Base-by-base conservation (phyloP, 129 eudicot species). In the Flaveria ramosissima region DNA sequence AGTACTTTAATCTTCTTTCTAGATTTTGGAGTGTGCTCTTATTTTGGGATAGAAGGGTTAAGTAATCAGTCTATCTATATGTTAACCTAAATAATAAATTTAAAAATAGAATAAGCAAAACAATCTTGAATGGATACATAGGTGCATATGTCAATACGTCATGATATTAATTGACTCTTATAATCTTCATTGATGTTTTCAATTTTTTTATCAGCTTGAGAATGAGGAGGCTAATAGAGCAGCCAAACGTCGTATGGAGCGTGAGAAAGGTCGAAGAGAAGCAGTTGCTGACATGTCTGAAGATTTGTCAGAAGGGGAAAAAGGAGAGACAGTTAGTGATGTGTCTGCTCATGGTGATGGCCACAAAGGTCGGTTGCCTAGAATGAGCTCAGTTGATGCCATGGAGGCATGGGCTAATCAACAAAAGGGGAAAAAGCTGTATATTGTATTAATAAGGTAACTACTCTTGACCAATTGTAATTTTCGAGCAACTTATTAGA, bases 271-370 rank as follows among this genome's bases (percentile, higher is more conserved):
- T 55, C 94, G 99, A 70, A 83, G 89, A 80, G 93, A 89, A 82
- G 99, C 97, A 36, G 97, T 92, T 71, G 97, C 97, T 61, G 99
- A 95, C 77, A 92, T 95, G 99, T 95, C 97, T 12, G 99, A 95
- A 70, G 99, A 95, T 84, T 81, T 95, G 67, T 95, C 99, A 0
- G 99, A 95, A 80, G 99, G 99, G 64, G 99, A 95, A 57, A 95
- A 82, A 82, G 99, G 96, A 71, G 97, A 91, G 75, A 46, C 77
- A 12, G 59, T 83, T 32, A 71, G 84, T 69, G 97, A 95, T 21
- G 53, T 85, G 32, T 89, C 97, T 32, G 72, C 80, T 78, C 99
- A 91, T 45, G 94, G 95, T 80, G 99, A 92, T 30, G 86, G 84
- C 75, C 85, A 80, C 27, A 88, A 86, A 77, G 95, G 96, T 20